A percentile compares a stretch with the other conserved stretches of the same genome.
Conservation (phyloP, 305 asterid species). For the Fraxinus platypoda region DNA sequence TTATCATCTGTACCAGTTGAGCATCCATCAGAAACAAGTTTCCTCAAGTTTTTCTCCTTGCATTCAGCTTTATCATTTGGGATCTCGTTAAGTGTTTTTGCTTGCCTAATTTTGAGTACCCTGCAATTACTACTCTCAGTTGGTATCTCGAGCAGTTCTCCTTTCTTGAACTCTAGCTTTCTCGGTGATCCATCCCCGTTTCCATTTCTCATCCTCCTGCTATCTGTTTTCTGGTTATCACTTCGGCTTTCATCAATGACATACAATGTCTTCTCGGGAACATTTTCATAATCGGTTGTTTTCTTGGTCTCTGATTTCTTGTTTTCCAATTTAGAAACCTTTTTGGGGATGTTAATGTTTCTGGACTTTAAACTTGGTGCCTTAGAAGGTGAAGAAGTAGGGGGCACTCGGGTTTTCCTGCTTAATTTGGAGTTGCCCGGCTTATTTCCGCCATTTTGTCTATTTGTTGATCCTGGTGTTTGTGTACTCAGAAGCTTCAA, state of each 20-base stretch:
- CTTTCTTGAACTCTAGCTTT: slow-evolving; percentile 30
- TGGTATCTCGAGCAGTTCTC: slow-evolving; percentile 20
- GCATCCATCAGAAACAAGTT: slow-evolving; percentile 12
- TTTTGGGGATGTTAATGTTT: slow-evolving; percentile 18
- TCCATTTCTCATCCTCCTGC: not conserved
- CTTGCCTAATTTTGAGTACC: slow-evolving; percentile 24
- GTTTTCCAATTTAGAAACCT: slow-evolving; percentile 13
- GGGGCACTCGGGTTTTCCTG: slow-evolving; percentile 6
- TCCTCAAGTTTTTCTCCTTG: slow-evolving; percentile 20
- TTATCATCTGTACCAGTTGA: slow-evolving; percentile 4
- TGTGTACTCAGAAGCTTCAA: slow-evolving; percentile 20
- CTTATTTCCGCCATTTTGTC: slow-evolving; percentile 13
- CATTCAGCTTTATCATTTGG: slow-evolving; percentile 16
- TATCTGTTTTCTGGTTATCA: slow-evolving; percentile 11
- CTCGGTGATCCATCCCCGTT: slow-evolving; percentile 4
- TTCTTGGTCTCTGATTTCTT: slow-evolving; percentile 19
- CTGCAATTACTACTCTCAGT: not conserved
- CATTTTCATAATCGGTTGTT: slow-evolving; percentile 17
- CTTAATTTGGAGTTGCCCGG: slow-evolving; percentile 5
- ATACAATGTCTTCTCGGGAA: slow-evolving; percentile 43
- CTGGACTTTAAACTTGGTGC: not conserved
- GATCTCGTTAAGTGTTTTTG: not conserved
- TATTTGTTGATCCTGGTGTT: slow-evolving; percentile 19
- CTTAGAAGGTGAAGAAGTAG: slow-evolving; percentile 15
- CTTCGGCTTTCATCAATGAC: slow-evolving; percentile 20